Base-by-base conservation (phyloP, 2,329 filamentous ascomycete species). In the Neopestalotiopsis sp. region DNA sequence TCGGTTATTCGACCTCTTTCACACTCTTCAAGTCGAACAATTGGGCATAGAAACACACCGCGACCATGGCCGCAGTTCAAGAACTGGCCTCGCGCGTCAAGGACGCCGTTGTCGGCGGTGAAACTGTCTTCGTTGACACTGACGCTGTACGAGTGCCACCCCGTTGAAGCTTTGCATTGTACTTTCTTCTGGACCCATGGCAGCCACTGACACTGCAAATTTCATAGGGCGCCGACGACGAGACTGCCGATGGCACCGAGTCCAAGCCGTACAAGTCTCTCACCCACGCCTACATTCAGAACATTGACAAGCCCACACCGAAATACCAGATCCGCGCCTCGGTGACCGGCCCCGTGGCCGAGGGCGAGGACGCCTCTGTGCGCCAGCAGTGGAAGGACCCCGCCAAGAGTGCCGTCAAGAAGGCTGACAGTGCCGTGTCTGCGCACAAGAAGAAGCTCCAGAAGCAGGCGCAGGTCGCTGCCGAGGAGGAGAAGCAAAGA, bases 401-500 rank as follows among this genome's bases (percentile, higher is more conserved):
- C 24, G 91, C 92, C 70, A 97, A 96, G 84, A 92, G 92, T 70
- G 94, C 93, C 28, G 81, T 94, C 78, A 97, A 97, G 86, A 97
- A 97, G 83, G 92, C 92, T 4, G 89, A 89, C 83, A 91, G 90
- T 79, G 90, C 90, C 72, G 90, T 90, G 72, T 92, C 94, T 73
- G 86, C 87, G 72, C 90, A 93, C 81, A 92, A 94, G 88, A 95
- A 94, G 87, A 97, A 97, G 86, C 87, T 92, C 59, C 89, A 89
- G 74, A 94, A 94, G 82, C 92, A 92, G 80, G 87, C 91, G 74
- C 91, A 94, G 77, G 83, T 90, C 72, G 91, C 90, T 67, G 89
- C 91, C 60, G 88, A 91, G 67, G 90, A 94, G 80, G 89, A 91
- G 76, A 90, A 94, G 81, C 90, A 92, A 79, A 89, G 91, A 71